Base-by-base conservation (phyloP, 2,329 filamentous ascomycete species). In the Xylariaceae sp. region DNA sequence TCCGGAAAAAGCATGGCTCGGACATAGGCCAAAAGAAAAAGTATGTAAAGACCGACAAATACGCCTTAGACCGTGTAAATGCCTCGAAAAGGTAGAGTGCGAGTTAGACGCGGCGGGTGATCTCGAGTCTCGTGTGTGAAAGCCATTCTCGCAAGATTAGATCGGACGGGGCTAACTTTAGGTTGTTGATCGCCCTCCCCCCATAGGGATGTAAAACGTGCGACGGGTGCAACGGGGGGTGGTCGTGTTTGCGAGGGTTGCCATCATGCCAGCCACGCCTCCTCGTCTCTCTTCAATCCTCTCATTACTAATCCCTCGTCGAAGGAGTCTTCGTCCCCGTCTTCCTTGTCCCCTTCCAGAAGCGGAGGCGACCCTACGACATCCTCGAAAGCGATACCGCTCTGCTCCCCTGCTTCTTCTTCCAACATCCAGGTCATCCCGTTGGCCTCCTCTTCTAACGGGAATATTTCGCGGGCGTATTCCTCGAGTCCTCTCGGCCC, bases 391-490 rank as follows among this genome's bases (percentile, higher is more conserved):
- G 68, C 65, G 12, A 64, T 71, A 18, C 77, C 76, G 16, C 78
- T n/a, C n/a, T n/a, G n/a, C n/a, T n/a, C 79, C 20, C 79, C 81
- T 20, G 78, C 79, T 40, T 79, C 80, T 10, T 81, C 81, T 3
- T 83, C 80, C 43, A 82, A 70, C 93, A 97, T 98, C 95, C 95
- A 99, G 16, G 89, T 91, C 69, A 95, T 77, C 4, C 93, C 93
- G 71, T 98, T 98, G 29, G 92, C 91, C 65, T 93, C 89, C 75
- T 99, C 95, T 73, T 99, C 95, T 12, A 97, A 82, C 0, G 91
- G 91, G 67, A 98, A 98, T 23, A 96, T 92, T 72, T 98, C 95
- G 47, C 90, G 83, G 1, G 93, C 93, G 72, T 98, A 99, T 74
- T 98, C 95, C 71, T 97, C 92, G 65, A 98, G 83, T 26, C 91